Percentiles rank a stretch among this genome's conserved stretches.
These are phyloP conservation scores for Globisporangium perplexum DNA, from an alignment of 352 stramenopile species.

Conservation along the genomic window DNA sequence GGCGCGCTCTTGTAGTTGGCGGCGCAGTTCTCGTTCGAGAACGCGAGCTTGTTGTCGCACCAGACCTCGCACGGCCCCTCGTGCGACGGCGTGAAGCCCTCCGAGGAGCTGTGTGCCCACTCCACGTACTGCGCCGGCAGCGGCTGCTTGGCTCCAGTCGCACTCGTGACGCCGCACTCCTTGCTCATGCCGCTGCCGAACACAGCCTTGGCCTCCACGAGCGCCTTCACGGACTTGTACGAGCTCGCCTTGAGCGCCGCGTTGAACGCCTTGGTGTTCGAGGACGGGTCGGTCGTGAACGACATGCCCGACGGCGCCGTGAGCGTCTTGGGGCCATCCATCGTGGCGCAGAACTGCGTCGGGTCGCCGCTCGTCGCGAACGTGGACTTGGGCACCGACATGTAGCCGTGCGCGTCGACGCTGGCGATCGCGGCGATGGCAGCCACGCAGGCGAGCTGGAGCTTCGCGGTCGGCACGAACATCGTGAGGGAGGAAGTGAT, in stretches of 20 bases:
- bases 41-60: constrained; percentile 41
- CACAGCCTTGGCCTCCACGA: constrained; percentile 12
- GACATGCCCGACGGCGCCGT: constrained; percentile 8
- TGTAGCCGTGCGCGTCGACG: constrained; percentile 30
- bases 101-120: constrained; percentile 21
- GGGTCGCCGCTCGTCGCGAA: constrained; percentile 8
- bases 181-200: constrained; percentile 2
- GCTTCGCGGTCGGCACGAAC: constrained; percentile 9
- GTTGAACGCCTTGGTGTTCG: constrained; percentile 20
- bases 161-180: constrained; percentile 28
- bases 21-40: constrained; percentile 43
- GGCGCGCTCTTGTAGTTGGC: constrained; percentile 25
- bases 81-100: constrained; percentile 27
- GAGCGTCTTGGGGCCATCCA: constrained; percentile 7
- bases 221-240: constrained; percentile 16
- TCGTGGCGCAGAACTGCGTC: constrained; percentile 11
- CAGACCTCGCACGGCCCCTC: constrained; percentile 45
- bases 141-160: constrained; percentile 24
- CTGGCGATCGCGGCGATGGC: constrained; percentile 16
- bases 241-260: constrained; percentile 16
- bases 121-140: constrained; percentile 27
- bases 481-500: constrained; percentile 11
- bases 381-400: constrained; percentile 8
- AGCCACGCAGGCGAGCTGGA: constrained; percentile 18
- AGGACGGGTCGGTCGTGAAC: constrained; percentile 11